phyloP scores from a whole-genome alignment of 78 protist genomes.

The Speleostelium caveatum region DNA sequence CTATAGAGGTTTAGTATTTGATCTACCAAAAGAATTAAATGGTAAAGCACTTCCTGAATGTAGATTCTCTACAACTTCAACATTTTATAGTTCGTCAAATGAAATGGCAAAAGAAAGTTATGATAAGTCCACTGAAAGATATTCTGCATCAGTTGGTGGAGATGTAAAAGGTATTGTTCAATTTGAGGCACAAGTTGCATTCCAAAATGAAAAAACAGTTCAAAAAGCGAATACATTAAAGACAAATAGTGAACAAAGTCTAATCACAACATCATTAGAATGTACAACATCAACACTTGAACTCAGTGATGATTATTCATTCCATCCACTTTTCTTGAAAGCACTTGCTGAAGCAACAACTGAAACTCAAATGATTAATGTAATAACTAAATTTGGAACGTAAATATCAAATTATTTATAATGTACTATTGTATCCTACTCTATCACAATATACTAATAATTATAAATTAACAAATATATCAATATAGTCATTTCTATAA shows the following conservation, averaged over 20 bases:
- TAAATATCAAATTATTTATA: too few species aligned
- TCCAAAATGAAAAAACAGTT: not conserved
- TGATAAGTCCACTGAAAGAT: not conserved
- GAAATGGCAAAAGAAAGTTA: not conserved
- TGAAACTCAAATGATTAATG: not conserved
- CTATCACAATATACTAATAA: too few species aligned
- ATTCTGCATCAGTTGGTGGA: not conserved
- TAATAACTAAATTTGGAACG: not conserved
- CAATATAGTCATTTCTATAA: too few species aligned
- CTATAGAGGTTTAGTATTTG: constrained; percentile 15
- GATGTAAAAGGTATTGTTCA: not conserved
- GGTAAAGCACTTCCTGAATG: constrained; percentile 18
- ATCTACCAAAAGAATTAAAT: constrained; percentile 3
- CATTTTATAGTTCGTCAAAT: not conserved
- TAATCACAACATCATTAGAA: not conserved
- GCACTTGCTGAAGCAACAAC: not conserved
- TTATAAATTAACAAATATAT: too few species aligned
- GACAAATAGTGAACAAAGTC: not conserved
- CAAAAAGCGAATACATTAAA: not conserved
- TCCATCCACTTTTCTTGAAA: constrained; percentile 23
- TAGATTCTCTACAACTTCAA: constrained; percentile 6
- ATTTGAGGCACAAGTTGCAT: not conserved
- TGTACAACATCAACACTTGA: constrained; percentile 17
- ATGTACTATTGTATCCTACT: too few species aligned
- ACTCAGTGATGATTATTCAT: not conserved